A percentile compares a stretch with the other conserved stretches of the same genome.
phyloP scores from a whole-genome alignment of 129 eudicot genomes.

The Centella asiatica region DNA sequence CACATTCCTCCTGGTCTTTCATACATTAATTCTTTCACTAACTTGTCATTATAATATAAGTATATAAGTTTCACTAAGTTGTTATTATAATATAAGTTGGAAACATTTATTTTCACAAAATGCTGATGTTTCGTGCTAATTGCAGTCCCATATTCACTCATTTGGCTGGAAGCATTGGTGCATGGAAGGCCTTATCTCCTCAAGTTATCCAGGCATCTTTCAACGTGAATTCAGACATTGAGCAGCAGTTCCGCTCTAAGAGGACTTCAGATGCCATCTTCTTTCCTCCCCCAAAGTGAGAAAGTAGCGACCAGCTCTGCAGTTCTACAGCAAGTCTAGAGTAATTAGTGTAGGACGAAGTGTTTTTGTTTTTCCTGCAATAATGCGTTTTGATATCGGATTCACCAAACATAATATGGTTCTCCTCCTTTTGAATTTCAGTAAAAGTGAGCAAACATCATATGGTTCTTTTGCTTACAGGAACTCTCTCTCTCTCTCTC shows the following conservation, averaged over 20 bases:
- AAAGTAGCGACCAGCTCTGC: not conserved
- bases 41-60: too few species aligned
- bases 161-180: constrained; percentile 71
- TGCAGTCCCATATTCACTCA: constrained; percentile 65
- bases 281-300: constrained; percentile 61
- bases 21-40: not conserved
- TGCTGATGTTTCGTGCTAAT: not conserved
- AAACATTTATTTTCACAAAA: too few species aligned
- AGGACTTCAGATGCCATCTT: constrained; percentile 59
- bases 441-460: too few species aligned
- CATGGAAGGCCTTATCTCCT: constrained; percentile 64
- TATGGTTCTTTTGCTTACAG: too few species aligned
- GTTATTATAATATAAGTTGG: too few species aligned
- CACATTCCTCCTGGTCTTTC: not conserved
- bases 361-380: too few species aligned
- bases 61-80: too few species aligned
- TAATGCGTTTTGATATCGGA: too few species aligned
- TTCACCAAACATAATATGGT: too few species aligned
- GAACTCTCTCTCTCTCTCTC: too few species aligned
- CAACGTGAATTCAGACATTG: constrained; percentile 48
- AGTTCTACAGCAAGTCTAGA: too few species aligned
- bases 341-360: not conserved
- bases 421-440: too few species aligned
- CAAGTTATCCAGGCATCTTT: constrained; percentile 67
- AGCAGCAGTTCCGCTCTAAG: constrained; percentile 57